Evolutionary conservation across 2,329 filamentous ascomycete genomes (phyloP).

Genomic region (Monilinia polystroma): DNA sequence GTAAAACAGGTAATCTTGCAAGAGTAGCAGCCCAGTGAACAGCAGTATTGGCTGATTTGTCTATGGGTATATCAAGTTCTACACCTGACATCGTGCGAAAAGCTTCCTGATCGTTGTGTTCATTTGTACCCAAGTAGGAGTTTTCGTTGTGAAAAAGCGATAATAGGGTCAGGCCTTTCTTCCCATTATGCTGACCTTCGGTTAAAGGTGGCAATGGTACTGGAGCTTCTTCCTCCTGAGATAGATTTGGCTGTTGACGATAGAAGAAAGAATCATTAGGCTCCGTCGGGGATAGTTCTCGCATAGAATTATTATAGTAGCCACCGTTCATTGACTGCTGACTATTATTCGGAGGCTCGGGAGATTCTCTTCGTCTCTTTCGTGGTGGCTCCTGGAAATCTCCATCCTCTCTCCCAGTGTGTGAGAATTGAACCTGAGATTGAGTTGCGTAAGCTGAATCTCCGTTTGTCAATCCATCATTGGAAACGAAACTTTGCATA

Average conservation of each 20-base stretch:
- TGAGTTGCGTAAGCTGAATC: conserved; percentile 71
- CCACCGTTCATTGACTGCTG: conserved; percentile 35
- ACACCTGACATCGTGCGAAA: conserved; percentile 71
- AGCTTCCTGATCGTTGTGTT: conserved; percentile 72
- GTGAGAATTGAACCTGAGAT: conserved; percentile 35
- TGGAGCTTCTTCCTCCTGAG: conserved; percentile 52
- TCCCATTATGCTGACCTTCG: conserved; percentile 62
- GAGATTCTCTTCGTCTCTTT: conserved; percentile 64
- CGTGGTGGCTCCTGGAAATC: conserved; percentile 73
- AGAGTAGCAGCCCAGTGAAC: conserved; percentile 96
- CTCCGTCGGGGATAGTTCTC: conserved; percentile 69
- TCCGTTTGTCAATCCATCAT: conserved; percentile 66
- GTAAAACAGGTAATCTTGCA: conserved; percentile 77
- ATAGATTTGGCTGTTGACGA: conserved; percentile 42
- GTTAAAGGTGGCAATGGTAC: conserved; percentile 65
- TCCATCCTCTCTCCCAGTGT: conserved; percentile 44
- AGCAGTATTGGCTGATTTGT: conserved; percentile 83
- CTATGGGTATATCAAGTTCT: conserved; percentile 90
- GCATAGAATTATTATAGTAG: conserved; percentile 57
- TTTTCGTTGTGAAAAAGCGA: conserved; percentile 74
- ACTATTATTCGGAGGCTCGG: conserved; percentile 51
- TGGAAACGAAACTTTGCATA: conserved; percentile 67
- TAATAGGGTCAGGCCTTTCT: conserved; percentile 72
- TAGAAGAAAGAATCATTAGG: conserved; percentile 78
- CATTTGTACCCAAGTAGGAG: conserved; percentile 51